Conservation (phyloP, 2,329 filamentous ascomycete genomes). For the Elsinoe fawcettii region DNA sequence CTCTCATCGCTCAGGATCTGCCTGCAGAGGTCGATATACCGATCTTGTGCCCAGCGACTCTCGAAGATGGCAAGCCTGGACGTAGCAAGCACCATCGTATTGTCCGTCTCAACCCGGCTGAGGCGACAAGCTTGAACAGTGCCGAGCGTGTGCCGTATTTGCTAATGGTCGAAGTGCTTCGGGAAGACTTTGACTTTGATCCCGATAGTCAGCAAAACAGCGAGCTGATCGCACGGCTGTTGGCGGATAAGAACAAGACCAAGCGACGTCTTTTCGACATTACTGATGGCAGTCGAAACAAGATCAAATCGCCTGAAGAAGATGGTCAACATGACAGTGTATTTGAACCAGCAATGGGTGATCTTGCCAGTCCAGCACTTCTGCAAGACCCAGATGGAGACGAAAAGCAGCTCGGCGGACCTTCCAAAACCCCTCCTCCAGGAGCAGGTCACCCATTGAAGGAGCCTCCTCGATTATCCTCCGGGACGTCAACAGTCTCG, state of each 20-base stretch:
- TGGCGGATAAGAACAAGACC: slow-evolving; percentile 57
- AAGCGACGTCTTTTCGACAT: slow-evolving; percentile 46
- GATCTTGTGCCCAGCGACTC: slow-evolving; percentile 66
- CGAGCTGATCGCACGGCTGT: slow-evolving; percentile 53
- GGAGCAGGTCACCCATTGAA: slow-evolving; percentile 21
- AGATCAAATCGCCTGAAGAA: slow-evolving; percentile 31
- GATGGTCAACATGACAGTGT: slow-evolving; percentile 58
- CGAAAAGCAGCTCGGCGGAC: slow-evolving; percentile 32
- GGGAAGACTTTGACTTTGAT: slow-evolving; percentile 77
- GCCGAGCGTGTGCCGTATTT: slow-evolving; percentile 80
- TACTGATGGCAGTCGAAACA: slow-evolving; percentile 53
- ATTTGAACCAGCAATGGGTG: slow-evolving; percentile 73
- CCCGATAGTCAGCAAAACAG: slow-evolving; percentile 67
- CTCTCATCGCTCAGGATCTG: slow-evolving; percentile 70
- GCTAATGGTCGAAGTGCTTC: slow-evolving; percentile 73
- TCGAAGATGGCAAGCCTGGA: slow-evolving; percentile 64
- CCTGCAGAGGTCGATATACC: slow-evolving; percentile 80
- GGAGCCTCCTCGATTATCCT: slow-evolving; percentile 50
- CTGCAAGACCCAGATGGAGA: slow-evolving; percentile 50
- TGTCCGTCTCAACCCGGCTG: slow-evolving; percentile 72
- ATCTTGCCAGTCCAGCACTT: slow-evolving; percentile 66
- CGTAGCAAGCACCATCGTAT: slow-evolving; percentile 75
- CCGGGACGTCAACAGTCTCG: slow-evolving; percentile 53
- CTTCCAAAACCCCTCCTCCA: slow-evolving; percentile 18
- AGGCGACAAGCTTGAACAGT: slow-evolving; percentile 78